A percentile compares a stretch with the other conserved stretches of the same genome.
Conservation (phyloP, 192 early-diverging fungal genomes). For the Backusella parvicylindrica region DNA sequence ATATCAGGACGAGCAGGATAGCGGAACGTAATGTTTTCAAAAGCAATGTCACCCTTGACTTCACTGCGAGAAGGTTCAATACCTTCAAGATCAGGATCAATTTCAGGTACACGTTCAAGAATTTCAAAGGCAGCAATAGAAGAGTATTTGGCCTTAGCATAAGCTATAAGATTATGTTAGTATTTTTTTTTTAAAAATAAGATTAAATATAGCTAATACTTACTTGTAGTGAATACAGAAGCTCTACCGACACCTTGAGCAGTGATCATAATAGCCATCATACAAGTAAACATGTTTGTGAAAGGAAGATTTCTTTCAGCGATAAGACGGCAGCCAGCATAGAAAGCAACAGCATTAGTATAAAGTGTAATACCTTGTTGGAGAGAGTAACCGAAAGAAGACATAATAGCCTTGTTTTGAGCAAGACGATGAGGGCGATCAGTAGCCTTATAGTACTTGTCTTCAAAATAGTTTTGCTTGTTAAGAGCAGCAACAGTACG, state of each 20-base stretch:
- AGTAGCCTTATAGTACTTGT: constrained; percentile 60
- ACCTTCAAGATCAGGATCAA: constrained; percentile 55
- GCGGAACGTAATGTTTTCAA: constrained; percentile 56
- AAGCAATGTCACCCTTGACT: constrained; percentile 45
- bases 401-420: constrained; percentile 57
- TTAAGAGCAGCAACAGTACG: constrained; percentile 82
- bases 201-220: not conserved
- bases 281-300: constrained; percentile 58
- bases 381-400: constrained; percentile 69
- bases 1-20: constrained; percentile 66
- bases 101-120: constrained; percentile 64
- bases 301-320: constrained; percentile 42
- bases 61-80: constrained; percentile 28
- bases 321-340: constrained; percentile 64
- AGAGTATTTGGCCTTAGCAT: constrained; percentile 78
- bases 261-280: constrained; percentile 75
- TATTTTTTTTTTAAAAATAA: not conserved
- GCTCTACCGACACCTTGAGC: constrained; percentile 63
- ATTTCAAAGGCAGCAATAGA: constrained; percentile 68
- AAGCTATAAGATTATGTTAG: constrained; percentile 50
- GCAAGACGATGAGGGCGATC: constrained; percentile 67
- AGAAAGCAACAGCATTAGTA: constrained; percentile 72
- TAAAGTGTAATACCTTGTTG: constrained; percentile 69
- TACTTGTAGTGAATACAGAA: constrained; percentile 42
- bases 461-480: constrained; percentile 66